A percentile compares a stretch with the other conserved stretches of the same genome.
phyloP scores from a whole-genome alignment of 2,329 filamentous ascomycete genomes.

The Colletotrichum abscissum region DNA sequence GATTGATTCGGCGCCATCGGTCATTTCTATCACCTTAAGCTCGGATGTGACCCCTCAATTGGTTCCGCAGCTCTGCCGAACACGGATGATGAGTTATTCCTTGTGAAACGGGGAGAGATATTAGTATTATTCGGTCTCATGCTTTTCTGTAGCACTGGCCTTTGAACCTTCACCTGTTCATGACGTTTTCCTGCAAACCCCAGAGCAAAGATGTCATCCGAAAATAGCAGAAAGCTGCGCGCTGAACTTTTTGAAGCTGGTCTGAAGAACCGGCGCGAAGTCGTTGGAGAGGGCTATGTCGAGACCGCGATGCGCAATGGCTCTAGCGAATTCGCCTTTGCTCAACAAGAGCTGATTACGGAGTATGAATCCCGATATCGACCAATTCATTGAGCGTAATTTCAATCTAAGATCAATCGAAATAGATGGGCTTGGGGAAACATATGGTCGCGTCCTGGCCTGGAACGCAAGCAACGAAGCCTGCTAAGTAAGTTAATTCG shows the following conservation, averaged over 20 bases:
- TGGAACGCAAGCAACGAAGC: slow-evolving; percentile 68
- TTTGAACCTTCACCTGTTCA: neutral
- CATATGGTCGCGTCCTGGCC: slow-evolving; percentile 71
- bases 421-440: slow-evolving; percentile 65
- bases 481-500: slow-evolving; percentile 54
- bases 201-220: slow-evolving; percentile 11
- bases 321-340: slow-evolving; percentile 65
- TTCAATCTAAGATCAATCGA: neutral
- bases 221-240: slow-evolving; percentile 22
- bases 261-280: slow-evolving; percentile 66
- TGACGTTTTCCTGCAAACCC: neutral
- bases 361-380: slow-evolving; percentile 50
- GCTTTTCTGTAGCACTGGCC: neutral
- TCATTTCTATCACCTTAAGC: neutral
- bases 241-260: slow-evolving; percentile 67
- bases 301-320: slow-evolving; percentile 64
- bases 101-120: neutral
- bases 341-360: slow-evolving; percentile 71
- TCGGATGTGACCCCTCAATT: neutral
- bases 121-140: neutral
- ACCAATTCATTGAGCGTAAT: too few relatives aligned
- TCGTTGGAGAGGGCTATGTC: slow-evolving; percentile 70
- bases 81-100: neutral
- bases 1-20: neutral
- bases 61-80: neutral